Conservation (phyloP, 2,329 filamentous ascomycete genomes). For the Monilinia aucupariae region DNA sequence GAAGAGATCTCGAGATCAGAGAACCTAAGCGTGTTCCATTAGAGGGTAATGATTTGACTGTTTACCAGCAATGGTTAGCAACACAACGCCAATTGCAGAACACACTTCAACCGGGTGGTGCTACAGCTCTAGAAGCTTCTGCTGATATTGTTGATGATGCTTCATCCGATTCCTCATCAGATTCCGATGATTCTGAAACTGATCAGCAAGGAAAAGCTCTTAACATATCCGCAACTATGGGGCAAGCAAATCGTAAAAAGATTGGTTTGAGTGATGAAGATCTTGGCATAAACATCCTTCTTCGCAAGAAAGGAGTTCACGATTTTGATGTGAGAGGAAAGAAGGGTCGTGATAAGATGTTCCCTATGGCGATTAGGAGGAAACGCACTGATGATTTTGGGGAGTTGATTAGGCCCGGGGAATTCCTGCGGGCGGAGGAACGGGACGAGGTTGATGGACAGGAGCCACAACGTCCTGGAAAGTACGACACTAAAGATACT, state of each 20-base stretch:
- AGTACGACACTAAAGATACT: slow-evolving; percentile 50
- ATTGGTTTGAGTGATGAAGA: slow-evolving; percentile 83
- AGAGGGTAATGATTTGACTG: slow-evolving; percentile 66
- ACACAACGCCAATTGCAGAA: slow-evolving; percentile 83
- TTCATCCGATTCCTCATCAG: slow-evolving; percentile 78
- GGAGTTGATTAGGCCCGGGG: slow-evolving; percentile 87
- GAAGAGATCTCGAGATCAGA: slow-evolving; percentile 54
- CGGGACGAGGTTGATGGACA: slow-evolving; percentile 69
- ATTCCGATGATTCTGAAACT: slow-evolving; percentile 81
- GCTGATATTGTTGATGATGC: slow-evolving; percentile 76
- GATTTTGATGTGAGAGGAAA: slow-evolving; percentile 91
- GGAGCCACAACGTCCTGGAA: slow-evolving; percentile 49
- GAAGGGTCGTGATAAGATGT: slow-evolving; percentile 86
- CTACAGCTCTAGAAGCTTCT: slow-evolving; percentile 61
- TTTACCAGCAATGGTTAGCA: slow-evolving; percentile 90
- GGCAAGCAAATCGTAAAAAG: slow-evolving; percentile 79
- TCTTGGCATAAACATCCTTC: slow-evolving; percentile 81
- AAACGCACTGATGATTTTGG: slow-evolving; percentile 86
- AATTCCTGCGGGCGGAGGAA: slow-evolving; percentile 89
- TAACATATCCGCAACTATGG: slow-evolving; percentile 80
- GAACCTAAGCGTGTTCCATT: slow-evolving; percentile 60
- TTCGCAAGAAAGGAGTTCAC: slow-evolving; percentile 84
- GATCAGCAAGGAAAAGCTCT: slow-evolving; percentile 89
- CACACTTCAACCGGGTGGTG: slow-evolving; percentile 65
- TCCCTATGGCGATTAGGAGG: slow-evolving; percentile 76